Evolutionary conservation across 345 rosid genomes (phyloP), one percentile per base, ranked within the genome.

Genomic region (Reutealis trisperma): DNA sequence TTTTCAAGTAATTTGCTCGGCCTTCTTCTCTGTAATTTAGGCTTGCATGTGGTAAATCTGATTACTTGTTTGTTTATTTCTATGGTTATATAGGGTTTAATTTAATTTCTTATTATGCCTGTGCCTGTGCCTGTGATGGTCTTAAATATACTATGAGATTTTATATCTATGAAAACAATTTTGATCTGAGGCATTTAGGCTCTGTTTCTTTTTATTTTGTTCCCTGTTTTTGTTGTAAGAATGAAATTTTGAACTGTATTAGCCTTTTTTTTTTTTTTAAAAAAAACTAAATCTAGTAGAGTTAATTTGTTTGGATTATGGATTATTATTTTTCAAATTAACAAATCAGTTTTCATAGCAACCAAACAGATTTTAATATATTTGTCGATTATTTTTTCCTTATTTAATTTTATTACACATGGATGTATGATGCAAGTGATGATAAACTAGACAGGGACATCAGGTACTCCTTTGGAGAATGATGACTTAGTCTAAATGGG

Each of bases 391-490:
- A 60, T 19, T 41, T 60, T 67, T 37, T 4, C 8, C 2, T 7
- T 2, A 6, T 68, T 25, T 15, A 8, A 18, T 34, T 11, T 44
- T 70, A 3, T 3, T 37, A 0, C 51, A 47, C 13, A 47, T 13
- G 42, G 25, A 25, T 61, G 41, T 7, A 22, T 2, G 22, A 22
- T 77, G 80, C 96, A 86, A 86, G 77, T 91, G 93, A 90, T 65
- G 92, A 91, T 83, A 79, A 78, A 85, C 80, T 59, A 91, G 96
- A 93, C 96, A 89, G 95, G 94, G 94, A 92, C 92, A 92, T 89
- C 95, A 86, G 97, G 67, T 21, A 83, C 79, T 76, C 78, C 82
- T 51, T 63, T 12, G 79, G 81, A 77, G 79, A 44, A 79, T 86
- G 88, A 75, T 84, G 86, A 84, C 76, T 65, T 11, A 44, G 80